Base-by-base conservation (phyloP, 345 rosid species). In the Turnera subulata region DNA sequence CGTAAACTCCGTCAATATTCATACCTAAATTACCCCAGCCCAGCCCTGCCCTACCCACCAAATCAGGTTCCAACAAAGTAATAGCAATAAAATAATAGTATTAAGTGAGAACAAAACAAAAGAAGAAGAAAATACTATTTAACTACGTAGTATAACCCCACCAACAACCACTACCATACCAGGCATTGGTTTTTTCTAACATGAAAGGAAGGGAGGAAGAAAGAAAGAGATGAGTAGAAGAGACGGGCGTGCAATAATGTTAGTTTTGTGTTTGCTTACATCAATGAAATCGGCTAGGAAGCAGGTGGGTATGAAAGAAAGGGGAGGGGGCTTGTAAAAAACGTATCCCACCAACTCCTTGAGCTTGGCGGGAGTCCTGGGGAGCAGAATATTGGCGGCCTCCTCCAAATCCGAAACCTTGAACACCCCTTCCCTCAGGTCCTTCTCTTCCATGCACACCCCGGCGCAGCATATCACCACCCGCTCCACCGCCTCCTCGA, bases 381-480 rank as follows among this genome's bases (percentile, higher is more conserved):
- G 96, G 13, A 91, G 91, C 29, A 91, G 65, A 58, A 91, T 85
- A 43, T 53, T 59, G 0, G 66, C 67, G 14, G 95, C 98, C 68
- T 81, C 92, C 26, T 88, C 84, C 72, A 91, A 62, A 69, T 91
- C 86, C 20, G 78, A 74, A 2, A 85, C 80, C 43, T 51, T 45
- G 46, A 88, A 82, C 38, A 81, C 58, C 43, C 94, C 94, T 4
- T 72, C 84, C 46, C 39, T 76, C 73, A 91, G 57, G 55, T 88
- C 96, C 56, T 69, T 81, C 74, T 88, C 95, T 68, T 91, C 96
- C 78, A 91, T 71, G 60, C 91, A 85, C 45, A 88, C 80, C 23
- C 84, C 92, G 1, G 98, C 73, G 68, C 85, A 64, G 47, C 96
- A 84, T 2, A 91, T 67, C 80, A 84, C 81, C 68, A 81, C 89